Evolutionary conservation across 768 basidiomycete species (phyloP), one percentile per base, ranked within the genome.

Genomic region (Phlebiopsis flavidoalba): DNA sequence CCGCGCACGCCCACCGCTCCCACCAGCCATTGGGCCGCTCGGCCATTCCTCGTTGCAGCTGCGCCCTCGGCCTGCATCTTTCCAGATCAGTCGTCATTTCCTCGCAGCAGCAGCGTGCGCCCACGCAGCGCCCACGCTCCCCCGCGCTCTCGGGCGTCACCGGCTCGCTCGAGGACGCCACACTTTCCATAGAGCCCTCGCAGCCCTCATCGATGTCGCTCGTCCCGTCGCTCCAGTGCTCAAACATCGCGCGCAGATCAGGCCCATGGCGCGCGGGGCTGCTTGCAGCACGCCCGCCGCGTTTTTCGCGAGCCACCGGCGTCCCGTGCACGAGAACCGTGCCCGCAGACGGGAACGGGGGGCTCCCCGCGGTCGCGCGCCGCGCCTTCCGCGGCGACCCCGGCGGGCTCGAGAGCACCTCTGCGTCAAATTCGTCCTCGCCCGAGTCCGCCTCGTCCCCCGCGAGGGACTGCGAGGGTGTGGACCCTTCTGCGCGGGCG

Each of bases 331-430:
- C 71, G 40, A 77, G 71, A 14, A 64, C 64, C 11, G 43, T 59
- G 10, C 64, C 60, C 33, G 57, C 49, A 37, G 46, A 56, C 21
- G 31, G 58, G 31, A 51, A 45, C 36, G 43, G 37, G 15, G 48
- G 8, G 10, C 24, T 22, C 43, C 43, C 22, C 49, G 35, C 31
- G 35, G 40, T n/a, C 21, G 45, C 49, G 35, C 49, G 35, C 21
- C 17, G 58, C 67, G 59, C 47, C 40, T 51, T 31, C 19, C 50
- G 35, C 33, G 58, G 19, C 31, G 58, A 31, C n/a, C 21, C 35
- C 10, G 68, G 69, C 3, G 83, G 83, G 67, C 82, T 83, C 31
- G 83, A 84, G 26, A 83, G 66, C 36, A 76, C 67, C 63, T 87
- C 86, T 40, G 76, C 80, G 47, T 76, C 83, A 62, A 83, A 83